Evolutionary conservation across 2,329 filamentous ascomycete species (phyloP), one percentile per base, ranked within the genome.

Genomic region (Penicillium griseofulvum): DNA sequence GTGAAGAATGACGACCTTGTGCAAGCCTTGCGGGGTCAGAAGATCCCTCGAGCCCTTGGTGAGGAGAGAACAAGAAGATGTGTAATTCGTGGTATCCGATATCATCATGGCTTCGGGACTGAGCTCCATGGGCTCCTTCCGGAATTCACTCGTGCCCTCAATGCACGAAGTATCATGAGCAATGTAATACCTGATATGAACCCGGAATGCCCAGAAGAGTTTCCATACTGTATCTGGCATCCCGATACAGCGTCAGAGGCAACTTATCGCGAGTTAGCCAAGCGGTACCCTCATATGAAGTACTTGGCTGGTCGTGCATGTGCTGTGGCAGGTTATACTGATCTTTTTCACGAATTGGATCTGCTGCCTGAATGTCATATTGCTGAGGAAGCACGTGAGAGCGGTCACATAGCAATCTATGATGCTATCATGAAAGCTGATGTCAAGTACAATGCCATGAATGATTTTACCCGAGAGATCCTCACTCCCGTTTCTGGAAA

Each of bases 241-340:
- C 56, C 56, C 2, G 42, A 59, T 4, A 31, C 38, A 22, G 41
- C 58, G 5, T 17, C 12, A 14, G n/a, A 61, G 36, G 56, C 54
- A 1, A 53, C 52, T 6, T 45, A 52, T 14, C 53, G 58, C 5
- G 28, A 26, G 19, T 37, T 60, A 38, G 54, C 49, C 6, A 24
- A 58, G 28, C 50, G 31, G 24, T 62, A 58, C 36, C 60, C 58
- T 4, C 16, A 42, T 17, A 68, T 76, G 71, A 41, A 56, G 4
- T 78, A 78, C 52, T 68, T 76, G 12, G 68, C 76, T 16, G 74
- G 68, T 6, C 67, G 75, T 3, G 71, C 75, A 0, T 78, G 75
- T 57, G 76, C 76, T 7, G 72, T 68, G 0, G 76, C 68, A 1
- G 72, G 73, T 1, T 76, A 76, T 41, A 52, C 47, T 6, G 56